Evolutionary conservation across 1,284 basidiomycete species (phyloP), one percentile per base, ranked within the genome.

Genomic region (Ustilago crameri): DNA sequence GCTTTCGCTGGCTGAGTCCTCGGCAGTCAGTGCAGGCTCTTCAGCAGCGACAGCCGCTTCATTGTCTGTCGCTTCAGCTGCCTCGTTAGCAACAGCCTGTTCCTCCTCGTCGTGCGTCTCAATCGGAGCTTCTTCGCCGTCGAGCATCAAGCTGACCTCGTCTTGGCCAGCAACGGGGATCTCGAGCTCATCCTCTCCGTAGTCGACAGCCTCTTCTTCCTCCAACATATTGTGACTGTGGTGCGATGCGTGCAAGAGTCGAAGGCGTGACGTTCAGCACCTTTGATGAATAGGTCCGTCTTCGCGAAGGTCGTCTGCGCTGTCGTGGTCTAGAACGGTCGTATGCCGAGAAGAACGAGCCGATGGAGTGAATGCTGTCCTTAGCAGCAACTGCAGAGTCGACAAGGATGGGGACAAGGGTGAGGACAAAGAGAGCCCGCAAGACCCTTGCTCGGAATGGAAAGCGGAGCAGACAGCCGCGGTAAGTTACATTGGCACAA

Each of bases 151-250:
- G 57, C 60, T 60, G 44, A 64, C 67, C 43, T 70, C 67, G 27
- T 70, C 67, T 42, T 57, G 60, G 9, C 10, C 53, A 7, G 23
- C 38, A 34, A 44, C 42, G 12, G 66, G 60, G 32, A 42, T 51
- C 22, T 22, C 35, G 18, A 67, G 56, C 40, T 73, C 70, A 3
- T 73, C 70, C 42, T 73, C 70, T 35, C 61, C 65, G 34, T 73
- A 73, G 35, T 73, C 70, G 57, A 73, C 42, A 18, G 61, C 60
- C 43, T 73, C 70, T 23, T 73, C 69, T n/a, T 68, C 70, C 20
- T 67, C 63, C 14, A 73, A 44, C 70, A 73, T 73, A 3, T 32
- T 15, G 10, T 37, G 35, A 37, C 12, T n/a, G 15, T 40, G 22
- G 15, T 9, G 22, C 12, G 12, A 2, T n/a, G 10, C 9, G 22